Percentiles rank a stretch among this genome's conserved stretches.
These are phyloP conservation scores for Onygenales sp. DNA, from an alignment of 2,329 filamentous ascomycete genomes.

Conservation along the genomic window DNA sequence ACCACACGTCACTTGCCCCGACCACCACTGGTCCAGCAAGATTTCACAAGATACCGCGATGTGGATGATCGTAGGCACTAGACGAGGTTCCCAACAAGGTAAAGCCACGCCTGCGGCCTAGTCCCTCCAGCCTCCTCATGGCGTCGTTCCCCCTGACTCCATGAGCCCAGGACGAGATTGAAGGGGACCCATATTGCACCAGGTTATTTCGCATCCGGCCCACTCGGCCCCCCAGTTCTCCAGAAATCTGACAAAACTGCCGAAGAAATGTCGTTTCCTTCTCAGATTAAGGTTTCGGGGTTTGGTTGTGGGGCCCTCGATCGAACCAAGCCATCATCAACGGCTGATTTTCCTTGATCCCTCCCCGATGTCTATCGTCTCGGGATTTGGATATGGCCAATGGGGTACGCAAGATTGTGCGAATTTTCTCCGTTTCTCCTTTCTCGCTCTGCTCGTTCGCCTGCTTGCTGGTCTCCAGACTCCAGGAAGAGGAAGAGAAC, in stretches of 20 bases:
- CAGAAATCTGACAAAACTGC: background rate
- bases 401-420: background rate
- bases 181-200: too few relatives aligned
- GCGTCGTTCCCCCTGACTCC: too few relatives aligned
- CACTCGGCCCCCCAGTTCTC: background rate
- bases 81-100: background rate
- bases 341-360: background rate
- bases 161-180: too few relatives aligned
- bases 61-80: background rate
- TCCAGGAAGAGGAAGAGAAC: too few relatives aligned
- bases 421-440: background rate
- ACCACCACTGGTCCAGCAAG: background rate
- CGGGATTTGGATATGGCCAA: background rate
- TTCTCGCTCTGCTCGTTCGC: background rate
- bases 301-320: background rate
- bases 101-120: background rate
- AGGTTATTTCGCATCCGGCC: background rate
- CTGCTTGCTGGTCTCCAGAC: too few relatives aligned
- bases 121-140: background rate
- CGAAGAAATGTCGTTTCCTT: background rate
- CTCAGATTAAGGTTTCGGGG: background rate
- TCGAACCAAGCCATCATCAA: background rate
- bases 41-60: background rate
- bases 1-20: background rate
- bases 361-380: background rate